Percentiles rank a stretch among this genome's conserved stretches.
Conservation (phyloP, 2,329 filamentous ascomycete species). For the Myriosclerotinia curreyana region DNA sequence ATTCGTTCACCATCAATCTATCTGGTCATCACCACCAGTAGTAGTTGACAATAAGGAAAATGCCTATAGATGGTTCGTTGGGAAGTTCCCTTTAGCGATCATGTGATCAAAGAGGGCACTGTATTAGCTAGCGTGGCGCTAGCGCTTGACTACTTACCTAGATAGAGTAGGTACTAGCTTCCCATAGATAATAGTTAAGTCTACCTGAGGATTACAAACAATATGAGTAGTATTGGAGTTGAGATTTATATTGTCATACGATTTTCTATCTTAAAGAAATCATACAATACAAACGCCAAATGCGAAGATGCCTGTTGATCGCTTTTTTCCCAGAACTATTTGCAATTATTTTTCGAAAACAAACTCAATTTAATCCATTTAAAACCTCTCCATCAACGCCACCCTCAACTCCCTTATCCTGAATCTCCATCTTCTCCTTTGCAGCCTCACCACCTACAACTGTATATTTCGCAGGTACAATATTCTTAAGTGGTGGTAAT, state of each 20-base stretch:
- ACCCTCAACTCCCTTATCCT: constrained; percentile 24
- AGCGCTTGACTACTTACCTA: too few species aligned
- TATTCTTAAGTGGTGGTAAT: constrained; percentile 43
- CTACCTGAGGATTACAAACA: too few species aligned
- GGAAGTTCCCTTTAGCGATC: too few species aligned
- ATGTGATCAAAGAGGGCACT: too few species aligned
- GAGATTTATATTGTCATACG: neutral
- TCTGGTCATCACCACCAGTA: too few species aligned
- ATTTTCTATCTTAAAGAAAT: neutral
- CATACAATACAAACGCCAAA: neutral
- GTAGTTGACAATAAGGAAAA: too few species aligned
- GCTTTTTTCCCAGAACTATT: constrained; percentile 11
- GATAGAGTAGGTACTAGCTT: too few species aligned
- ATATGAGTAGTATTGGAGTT: neutral
- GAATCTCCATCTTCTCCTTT: constrained; percentile 23
- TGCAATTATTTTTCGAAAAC: neutral
- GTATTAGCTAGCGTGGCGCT: too few species aligned
- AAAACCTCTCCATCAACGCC: neutral
- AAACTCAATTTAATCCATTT: constrained; percentile 3
- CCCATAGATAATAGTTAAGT: too few species aligned
- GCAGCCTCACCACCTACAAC: constrained; percentile 28
- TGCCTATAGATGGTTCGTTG: too few species aligned
- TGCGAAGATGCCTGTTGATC: neutral
- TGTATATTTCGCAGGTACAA: constrained; percentile 26
- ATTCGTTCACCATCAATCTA: too few species aligned